phyloP scores from a whole-genome alignment of 2,329 filamentous ascomycete genomes.

The Epicoccum sorghinum region DNA sequence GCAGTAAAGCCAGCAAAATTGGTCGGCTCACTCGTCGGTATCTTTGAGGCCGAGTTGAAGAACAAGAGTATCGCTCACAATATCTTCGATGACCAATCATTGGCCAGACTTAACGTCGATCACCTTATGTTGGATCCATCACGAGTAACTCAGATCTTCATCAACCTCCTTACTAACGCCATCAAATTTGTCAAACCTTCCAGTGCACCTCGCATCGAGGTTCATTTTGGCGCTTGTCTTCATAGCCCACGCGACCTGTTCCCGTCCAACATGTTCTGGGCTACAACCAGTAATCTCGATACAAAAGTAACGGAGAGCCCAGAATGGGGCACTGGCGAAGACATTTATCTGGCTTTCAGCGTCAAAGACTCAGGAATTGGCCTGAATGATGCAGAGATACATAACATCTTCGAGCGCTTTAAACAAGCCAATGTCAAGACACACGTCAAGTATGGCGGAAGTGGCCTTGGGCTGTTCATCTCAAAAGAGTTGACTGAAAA shows the following conservation, averaged over 20 bases:
- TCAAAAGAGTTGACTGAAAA: conserved; percentile 53
- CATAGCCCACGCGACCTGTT: conserved; percentile 35
- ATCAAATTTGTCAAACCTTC: conserved; percentile 52
- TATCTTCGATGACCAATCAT: conserved; percentile 46
- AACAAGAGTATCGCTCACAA: conserved; percentile 38
- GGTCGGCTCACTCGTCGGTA: conserved; percentile 43
- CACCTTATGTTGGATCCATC: conserved; percentile 52
- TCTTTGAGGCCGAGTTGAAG: conserved; percentile 49
- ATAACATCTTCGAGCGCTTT: conserved; percentile 47
- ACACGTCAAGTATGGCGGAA: conserved; percentile 52
- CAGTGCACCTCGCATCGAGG: conserved; percentile 42
- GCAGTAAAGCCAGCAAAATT: conserved; percentile 46
- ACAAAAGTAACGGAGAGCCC: conserved; percentile 31
- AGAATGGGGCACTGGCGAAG: conserved; percentile 48
- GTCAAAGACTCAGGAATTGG: conserved; percentile 52
- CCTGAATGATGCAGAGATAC: conserved; percentile 47
- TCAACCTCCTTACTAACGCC: conserved; percentile 70
- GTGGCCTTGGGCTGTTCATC: conserved; percentile 55
- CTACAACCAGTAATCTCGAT: conserved; percentile 29
- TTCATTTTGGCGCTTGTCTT: conserved; percentile 45
- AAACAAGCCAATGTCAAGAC: conserved; percentile 45
- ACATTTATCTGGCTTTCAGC: conserved; percentile 47
- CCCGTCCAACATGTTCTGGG: conserved; percentile 39
- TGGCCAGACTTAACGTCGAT: conserved; percentile 45
- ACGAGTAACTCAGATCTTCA: conserved; percentile 71